Conservation (phyloP, 176 grass and related monocot species). For the Otatea glauca region DNA sequence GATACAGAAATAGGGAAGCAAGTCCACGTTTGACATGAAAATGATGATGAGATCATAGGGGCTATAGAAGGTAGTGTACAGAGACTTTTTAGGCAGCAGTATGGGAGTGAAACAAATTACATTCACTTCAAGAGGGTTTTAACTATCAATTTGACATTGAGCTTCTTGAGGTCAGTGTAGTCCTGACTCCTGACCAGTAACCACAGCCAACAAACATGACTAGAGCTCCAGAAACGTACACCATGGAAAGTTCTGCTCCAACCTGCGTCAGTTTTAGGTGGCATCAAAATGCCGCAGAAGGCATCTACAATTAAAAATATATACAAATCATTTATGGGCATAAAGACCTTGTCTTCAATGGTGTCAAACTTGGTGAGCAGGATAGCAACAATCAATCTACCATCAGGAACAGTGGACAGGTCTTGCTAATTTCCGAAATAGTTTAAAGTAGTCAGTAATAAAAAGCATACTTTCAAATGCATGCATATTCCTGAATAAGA, state of each 20-base stretch:
- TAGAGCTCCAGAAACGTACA: conserved; percentile 55
- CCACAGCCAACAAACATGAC: conserved; percentile 63
- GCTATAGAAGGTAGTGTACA: conserved; percentile 22
- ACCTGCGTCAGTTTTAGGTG: conserved; percentile 37
- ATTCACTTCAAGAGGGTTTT: conserved; percentile 42
- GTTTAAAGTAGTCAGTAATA: neutral
- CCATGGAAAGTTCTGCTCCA: conserved; percentile 54
- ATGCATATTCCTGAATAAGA: neutral
- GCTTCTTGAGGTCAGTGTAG: conserved; percentile 62
- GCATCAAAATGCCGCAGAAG: conserved; percentile 5
- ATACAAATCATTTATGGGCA: neutral
- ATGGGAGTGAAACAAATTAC: conserved; percentile 6
- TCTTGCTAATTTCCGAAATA: conserved; percentile 56
- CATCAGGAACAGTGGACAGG: conserved; percentile 44
- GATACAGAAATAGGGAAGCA: neutral
- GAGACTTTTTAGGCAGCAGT: conserved; percentile 24
- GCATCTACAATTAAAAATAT: neutral
- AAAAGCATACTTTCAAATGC: conserved; percentile 1
- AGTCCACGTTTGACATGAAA: neutral
- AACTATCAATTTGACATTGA: conserved; percentile 51
- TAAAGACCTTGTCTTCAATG: conserved; percentile 60
- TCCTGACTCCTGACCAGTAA: conserved; percentile 42
- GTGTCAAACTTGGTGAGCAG: conserved; percentile 59
- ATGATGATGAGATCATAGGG: conserved; percentile 36
- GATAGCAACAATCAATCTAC: conserved; percentile 64